Evolutionary conservation across 2,329 filamentous ascomycete genomes (phyloP), one percentile per base, ranked within the genome.

Genomic region (Pseudogymnoascus sp.): DNA sequence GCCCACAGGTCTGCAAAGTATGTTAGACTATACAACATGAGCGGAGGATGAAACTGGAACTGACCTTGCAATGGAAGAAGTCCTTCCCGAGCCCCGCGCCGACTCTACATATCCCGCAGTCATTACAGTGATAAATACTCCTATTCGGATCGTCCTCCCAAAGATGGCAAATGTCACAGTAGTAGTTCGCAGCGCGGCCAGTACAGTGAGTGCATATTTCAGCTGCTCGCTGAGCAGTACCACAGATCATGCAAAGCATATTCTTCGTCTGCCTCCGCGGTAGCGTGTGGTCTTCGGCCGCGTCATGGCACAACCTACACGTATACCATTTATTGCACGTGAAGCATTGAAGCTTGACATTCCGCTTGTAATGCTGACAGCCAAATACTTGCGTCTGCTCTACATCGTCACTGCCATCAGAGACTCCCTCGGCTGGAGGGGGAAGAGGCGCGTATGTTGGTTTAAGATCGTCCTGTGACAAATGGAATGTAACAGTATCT

Each of bases 201-300:
- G 86, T 88, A 71, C 94, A 99, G 61, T 84, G 80, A 58, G 82
- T 79, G 72, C 94, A 99, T 59, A 84, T 80, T 65, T 96, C 90
- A 30, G 84, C 85, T 3, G 89, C 92, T 61, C 83, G 83, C 69
- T 99, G 94, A 1, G 94, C 87, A 61, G 88, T 90, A 6, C 86
- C 85, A 73, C 94, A 99, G 28, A 91, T 80, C 94, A 99, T 99
- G 73, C 94, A 99, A 5, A 99, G 82, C 94, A 99, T 99, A 69
- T 97, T 88, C 73, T 87, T 88, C 6, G 93, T 99, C 68, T 90
- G 88, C 67, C 86, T 87, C 59, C 94, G 85, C 67, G 92, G 84
- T 61, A 99, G 78, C 63, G 78, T 80, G 72, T 96, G 91, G 67
- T 90, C 85, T 69, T 97, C 90, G 7, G 78, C 82, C 57, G 86